Evolutionary conservation across 2,329 filamentous ascomycete genomes (phyloP).

Genomic region (Calonectria multiphialidica): DNA sequence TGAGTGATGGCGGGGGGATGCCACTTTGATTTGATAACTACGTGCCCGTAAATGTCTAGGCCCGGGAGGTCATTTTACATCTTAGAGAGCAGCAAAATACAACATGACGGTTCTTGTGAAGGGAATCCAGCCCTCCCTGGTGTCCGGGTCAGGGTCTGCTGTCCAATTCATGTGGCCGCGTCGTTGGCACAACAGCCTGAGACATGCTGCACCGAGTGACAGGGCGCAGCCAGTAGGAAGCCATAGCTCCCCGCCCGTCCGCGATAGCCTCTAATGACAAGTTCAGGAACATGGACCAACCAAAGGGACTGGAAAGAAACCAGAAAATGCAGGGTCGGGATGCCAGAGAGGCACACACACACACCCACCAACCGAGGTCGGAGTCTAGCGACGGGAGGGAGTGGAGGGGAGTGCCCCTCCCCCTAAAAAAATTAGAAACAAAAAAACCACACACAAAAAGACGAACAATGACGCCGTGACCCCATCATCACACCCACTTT

Average conservation of each 20-base stretch:
- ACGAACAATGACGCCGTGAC: slow-evolving; percentile 41
- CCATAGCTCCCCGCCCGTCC: background rate
- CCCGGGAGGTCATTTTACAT: background rate
- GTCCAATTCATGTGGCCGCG: slow-evolving; percentile 34
- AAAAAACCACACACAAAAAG: background rate
- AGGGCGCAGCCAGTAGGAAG: background rate
- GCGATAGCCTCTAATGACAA: background rate
- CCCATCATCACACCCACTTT: slow-evolving; percentile 39
- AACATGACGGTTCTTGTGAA: background rate
- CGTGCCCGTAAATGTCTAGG: background rate
- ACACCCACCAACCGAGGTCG: background rate
- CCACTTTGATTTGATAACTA: background rate
- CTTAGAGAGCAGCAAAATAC: background rate
- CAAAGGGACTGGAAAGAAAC: background rate
- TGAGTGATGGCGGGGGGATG: background rate
- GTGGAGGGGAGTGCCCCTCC: too few relatives aligned
- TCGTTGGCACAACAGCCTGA: slow-evolving; percentile 22
- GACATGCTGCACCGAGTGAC: slow-evolving; percentile 28
- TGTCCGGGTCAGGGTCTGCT: slow-evolving; percentile 32
- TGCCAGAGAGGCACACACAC: background rate
- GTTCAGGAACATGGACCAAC: slow-evolving; percentile 12
- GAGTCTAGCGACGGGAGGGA: background rate
- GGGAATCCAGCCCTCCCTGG: background rate
- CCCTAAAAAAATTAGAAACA: too few relatives aligned
- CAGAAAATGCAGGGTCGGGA: background rate